phyloP scores from a whole-genome alignment of 2,329 filamentous ascomycete genomes.

The Aspergillus ochraceus region DNA sequence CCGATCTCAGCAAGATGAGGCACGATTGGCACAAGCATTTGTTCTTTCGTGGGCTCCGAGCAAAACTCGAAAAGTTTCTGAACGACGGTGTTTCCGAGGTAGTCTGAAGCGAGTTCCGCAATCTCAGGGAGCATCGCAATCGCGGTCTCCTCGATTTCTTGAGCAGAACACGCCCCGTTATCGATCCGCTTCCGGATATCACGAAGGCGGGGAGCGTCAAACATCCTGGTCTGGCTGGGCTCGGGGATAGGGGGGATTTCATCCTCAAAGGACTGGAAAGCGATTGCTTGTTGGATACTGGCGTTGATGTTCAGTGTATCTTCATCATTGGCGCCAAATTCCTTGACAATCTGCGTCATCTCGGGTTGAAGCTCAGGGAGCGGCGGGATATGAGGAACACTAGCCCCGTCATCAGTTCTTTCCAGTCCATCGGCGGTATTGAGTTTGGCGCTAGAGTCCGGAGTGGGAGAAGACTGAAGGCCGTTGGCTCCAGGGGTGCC shows the following conservation, averaged over 20 bases:
- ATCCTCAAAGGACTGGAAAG: constrained; percentile 68
- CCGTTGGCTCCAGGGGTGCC: constrained; percentile 87
- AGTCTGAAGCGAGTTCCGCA: constrained; percentile 90
- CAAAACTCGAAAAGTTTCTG: constrained; percentile 98
- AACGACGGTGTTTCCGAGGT: constrained; percentile 97
- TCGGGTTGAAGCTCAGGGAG: constrained; percentile 78
- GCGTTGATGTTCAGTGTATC: constrained; percentile 71
- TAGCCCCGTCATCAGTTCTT: constrained; percentile 33
- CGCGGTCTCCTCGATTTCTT: constrained; percentile 90
- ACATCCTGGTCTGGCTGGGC: constrained; percentile 81
- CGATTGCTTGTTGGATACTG: constrained; percentile 74
- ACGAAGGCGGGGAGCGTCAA: constrained; percentile 90
- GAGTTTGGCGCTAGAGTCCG: constrained; percentile 68
- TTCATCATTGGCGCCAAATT: constrained; percentile 82
- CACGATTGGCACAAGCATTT: constrained; percentile 84
- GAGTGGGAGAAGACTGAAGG: constrained; percentile 85
- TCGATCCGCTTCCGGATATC: constrained; percentile 98
- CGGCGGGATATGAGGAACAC: constrained; percentile 62
- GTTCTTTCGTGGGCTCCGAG: constrained; percentile 83
- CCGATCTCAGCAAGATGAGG: constrained; percentile 95
- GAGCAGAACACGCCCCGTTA: constrained; percentile 80
- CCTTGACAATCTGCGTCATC: constrained; percentile 79
- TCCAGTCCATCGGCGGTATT: constrained; percentile 30
- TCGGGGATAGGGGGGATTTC: constrained; percentile 91
- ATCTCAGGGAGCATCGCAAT: constrained; percentile 95